These are phyloP conservation scores for Monosporascus sp. DNA, from an alignment of 2,329 filamentous ascomycete species.

Conservation along the genomic window DNA sequence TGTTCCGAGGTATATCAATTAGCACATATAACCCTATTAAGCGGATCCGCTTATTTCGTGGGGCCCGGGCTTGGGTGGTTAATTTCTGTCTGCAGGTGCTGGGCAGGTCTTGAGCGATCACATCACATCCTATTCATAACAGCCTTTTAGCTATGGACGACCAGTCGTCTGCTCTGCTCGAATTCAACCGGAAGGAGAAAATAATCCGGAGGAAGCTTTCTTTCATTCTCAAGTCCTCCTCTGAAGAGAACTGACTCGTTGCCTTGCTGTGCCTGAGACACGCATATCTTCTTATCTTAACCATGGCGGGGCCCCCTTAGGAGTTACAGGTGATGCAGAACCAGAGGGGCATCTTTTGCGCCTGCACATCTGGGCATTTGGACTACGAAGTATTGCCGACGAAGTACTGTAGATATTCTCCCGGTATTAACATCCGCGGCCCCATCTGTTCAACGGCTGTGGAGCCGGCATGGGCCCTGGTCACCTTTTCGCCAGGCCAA, in stretches of 20 bases:
- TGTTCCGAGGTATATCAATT: no score
- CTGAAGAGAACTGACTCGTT: not conserved
- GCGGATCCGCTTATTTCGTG: not conserved
- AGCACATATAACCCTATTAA: not conserved
- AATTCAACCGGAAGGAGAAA: not conserved
- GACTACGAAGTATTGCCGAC: not conserved
- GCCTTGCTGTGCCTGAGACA: not conserved
- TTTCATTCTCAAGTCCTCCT: not conserved
- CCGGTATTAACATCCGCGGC: not conserved
- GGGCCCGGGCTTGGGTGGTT: not conserved
- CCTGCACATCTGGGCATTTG: not conserved
- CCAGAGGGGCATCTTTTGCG: not conserved
- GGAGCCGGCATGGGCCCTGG: not conserved
- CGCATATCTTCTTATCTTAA: not conserved
- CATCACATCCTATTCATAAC: not conserved
- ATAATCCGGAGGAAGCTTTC: not conserved
- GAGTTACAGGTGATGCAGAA: not conserved
- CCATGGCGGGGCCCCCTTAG: not conserved
- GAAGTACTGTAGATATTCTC: not conserved
- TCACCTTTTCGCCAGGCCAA: not conserved
- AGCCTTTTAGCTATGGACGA: not conserved
- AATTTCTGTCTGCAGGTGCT: not conserved
- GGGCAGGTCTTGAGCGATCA: not conserved
- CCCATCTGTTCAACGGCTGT: slow-evolving; percentile 1
- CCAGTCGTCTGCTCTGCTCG: not conserved